Percentiles rank a stretch among this genome's conserved stretches.
Conservation (phyloP, 768 basidiomycete species). For the Leccinum subgranulosum region DNA sequence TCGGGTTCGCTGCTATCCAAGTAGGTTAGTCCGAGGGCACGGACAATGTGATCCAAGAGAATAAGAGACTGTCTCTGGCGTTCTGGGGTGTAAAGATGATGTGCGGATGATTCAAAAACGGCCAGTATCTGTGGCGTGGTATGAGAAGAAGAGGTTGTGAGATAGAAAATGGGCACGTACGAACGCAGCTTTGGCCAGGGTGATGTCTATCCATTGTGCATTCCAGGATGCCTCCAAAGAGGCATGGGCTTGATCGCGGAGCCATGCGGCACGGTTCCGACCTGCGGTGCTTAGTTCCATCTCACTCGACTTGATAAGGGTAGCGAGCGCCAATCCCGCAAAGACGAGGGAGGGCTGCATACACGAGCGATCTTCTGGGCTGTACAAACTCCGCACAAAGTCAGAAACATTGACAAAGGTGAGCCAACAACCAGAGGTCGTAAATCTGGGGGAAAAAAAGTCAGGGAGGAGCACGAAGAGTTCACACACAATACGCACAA, state of each 20-base stretch:
- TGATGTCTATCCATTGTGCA: constrained; percentile 53
- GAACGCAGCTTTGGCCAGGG: constrained; percentile 70
- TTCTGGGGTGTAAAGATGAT: constrained; percentile 59
- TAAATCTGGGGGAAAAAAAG: constrained; percentile 44
- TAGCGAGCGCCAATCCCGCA: constrained; percentile 66
- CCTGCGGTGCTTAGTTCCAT: constrained; percentile 53
- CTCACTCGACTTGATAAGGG: constrained; percentile 70
- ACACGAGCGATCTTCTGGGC: constrained; percentile 47
- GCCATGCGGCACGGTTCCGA: constrained; percentile 52
- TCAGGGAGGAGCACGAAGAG: constrained; percentile 4
- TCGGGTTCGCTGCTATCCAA: constrained; percentile 55
- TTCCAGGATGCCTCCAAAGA: constrained; percentile 51
- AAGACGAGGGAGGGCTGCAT: constrained; percentile 74
- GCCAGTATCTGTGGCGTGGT: constrained; percentile 57
- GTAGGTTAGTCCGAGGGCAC: constrained; percentile 49
- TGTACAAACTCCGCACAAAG: constrained; percentile 50
- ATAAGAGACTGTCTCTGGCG: constrained; percentile 52
- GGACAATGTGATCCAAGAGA: constrained; percentile 63
- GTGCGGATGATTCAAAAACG: constrained; percentile 72
- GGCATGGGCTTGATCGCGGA: constrained; percentile 54
- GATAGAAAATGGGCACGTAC: constrained; percentile 35
- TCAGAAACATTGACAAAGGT: constrained; percentile 62
- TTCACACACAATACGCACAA: constrained; percentile 39
- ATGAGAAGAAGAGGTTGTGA: constrained; percentile 10
- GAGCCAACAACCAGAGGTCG: constrained; percentile 61